Evolutionary conservation across 306 rosid species (phyloP), one percentile per base, ranked within the genome.

Genomic region (Cicer yamashitae): DNA sequence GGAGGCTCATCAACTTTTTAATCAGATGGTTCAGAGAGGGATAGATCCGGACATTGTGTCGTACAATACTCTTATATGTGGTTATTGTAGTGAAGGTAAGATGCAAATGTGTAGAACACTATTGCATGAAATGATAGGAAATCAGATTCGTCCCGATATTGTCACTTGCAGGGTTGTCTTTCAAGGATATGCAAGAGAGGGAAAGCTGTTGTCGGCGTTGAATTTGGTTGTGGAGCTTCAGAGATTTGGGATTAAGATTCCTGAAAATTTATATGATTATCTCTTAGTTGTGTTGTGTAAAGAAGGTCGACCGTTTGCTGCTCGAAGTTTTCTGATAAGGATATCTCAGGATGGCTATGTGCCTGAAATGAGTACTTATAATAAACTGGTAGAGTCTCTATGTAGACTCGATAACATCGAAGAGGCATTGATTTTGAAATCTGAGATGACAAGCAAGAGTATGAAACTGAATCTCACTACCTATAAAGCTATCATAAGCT

Each of bases 1-100:
- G 79, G 91, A 94, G 81, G 97, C 98, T 77, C 98, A 91, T 87
- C 93, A 90, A 77, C 90, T 94, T 81, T 94, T 94, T 76, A 89
- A 94, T 82, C 85, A 83, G 41, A 94, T 91, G 97, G 79, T 90
- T 48, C 83, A 90, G 22, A 85, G 91, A 81, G 98, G 94, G 50
- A 68, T 90, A 78, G 47, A 67, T 75, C 93, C 96, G 11, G 97
- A 91, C 3, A 17, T 77, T n/a, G 80, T 89, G 57, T 71, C 86
- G 0, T 94, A 88, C 77, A 94, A 91, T 64, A 87, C 96, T 76
- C 91, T 94, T 59, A 80, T 94, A 74, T 67, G 73, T 79, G 96
- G 87, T 67, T 94, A 94, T 77, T 88, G 90, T 62, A 82, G 81
- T 47, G 86, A 82, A 68, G 94, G 94, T 61, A 84, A 81, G 78